Conservation (phyloP, 768 basidiomycete species). For the Trametes punicea region DNA sequence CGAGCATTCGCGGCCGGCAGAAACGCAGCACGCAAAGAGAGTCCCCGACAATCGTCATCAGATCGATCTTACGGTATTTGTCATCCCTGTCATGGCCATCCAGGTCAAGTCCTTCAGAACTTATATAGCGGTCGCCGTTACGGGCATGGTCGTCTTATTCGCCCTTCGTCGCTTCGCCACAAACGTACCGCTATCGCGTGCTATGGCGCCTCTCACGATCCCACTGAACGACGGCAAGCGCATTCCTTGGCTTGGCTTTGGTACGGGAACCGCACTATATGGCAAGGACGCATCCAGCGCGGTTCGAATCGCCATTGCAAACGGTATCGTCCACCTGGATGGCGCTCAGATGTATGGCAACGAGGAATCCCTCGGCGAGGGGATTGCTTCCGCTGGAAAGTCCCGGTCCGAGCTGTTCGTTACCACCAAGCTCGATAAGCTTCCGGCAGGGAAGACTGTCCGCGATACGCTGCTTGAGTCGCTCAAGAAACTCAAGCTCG, state of each 20-base stretch:
- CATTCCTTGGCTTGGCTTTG: constrained; percentile 39
- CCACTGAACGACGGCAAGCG: constrained; percentile 36
- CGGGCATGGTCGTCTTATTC: constrained; percentile 13
- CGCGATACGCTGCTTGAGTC: constrained; percentile 37
- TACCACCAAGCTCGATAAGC: constrained; percentile 38
- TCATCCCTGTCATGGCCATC: constrained; percentile 9
- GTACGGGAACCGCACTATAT: constrained; percentile 37
- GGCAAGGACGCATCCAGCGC: constrained; percentile 28
- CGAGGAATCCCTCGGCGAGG: constrained; percentile 37
- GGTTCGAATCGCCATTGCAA: constrained; percentile 30
- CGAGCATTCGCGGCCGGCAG: background rate
- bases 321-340: constrained; percentile 39
- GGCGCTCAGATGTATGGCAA: constrained; percentile 39
- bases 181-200: background rate
- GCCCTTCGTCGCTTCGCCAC: constrained; percentile 14
- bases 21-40: background rate
- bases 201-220: constrained; percentile 29
- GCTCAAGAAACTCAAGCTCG: constrained; percentile 38
- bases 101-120: constrained; percentile 12
- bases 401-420: constrained; percentile 41
- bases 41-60: constrained; percentile 3
- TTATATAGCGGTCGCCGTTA: constrained; percentile 17
- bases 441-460: constrained; percentile 34
- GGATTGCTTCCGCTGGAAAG: constrained; percentile 32
- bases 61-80: constrained; percentile 12